Conservation (phyloP, 805 yeast species). For the Teunomyces lycoperdinae region DNA sequence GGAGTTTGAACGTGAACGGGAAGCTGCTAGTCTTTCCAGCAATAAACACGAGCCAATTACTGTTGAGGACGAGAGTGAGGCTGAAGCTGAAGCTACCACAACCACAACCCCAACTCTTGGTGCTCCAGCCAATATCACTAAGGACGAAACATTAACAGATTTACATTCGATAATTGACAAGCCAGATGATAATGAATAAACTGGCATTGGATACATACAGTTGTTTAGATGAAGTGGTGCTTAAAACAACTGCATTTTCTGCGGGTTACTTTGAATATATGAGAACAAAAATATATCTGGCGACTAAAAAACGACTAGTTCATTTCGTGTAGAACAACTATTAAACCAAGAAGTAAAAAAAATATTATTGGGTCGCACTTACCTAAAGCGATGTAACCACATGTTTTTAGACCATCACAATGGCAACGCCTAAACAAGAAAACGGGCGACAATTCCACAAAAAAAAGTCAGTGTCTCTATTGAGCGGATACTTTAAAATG, state of each 20-base stretch:
- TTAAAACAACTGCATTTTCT: not conserved
- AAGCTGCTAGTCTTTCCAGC: slow-evolving; percentile 6
- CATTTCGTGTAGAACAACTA: no score
- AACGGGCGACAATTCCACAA: no score
- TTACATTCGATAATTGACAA: slow-evolving; percentile 33
- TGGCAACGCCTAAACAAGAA: no score
- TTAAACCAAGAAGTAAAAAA: no score
- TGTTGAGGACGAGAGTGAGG: slow-evolving; percentile 1
- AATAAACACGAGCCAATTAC: not conserved
- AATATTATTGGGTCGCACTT: no score
- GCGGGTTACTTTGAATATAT: not conserved
- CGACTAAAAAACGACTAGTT: no score
- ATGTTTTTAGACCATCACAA: no score
- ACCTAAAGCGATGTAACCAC: no score
- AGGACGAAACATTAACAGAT: slow-evolving; percentile 56
- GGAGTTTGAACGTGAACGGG: slow-evolving; percentile 20
- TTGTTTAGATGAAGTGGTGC: not conserved
- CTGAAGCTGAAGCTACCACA: slow-evolving; percentile 1
- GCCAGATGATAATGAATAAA: slow-evolving; percentile 12
- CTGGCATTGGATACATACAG: no score
- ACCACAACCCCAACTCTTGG: not conserved
- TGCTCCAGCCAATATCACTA: slow-evolving; percentile 17
- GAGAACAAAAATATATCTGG: not conserved
- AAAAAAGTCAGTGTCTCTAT: no score
- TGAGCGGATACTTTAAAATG: no score